Evolutionary conservation across 306 rosid species (phyloP), one percentile per base, ranked within the genome.

Genomic region (Trifolium repens): DNA sequence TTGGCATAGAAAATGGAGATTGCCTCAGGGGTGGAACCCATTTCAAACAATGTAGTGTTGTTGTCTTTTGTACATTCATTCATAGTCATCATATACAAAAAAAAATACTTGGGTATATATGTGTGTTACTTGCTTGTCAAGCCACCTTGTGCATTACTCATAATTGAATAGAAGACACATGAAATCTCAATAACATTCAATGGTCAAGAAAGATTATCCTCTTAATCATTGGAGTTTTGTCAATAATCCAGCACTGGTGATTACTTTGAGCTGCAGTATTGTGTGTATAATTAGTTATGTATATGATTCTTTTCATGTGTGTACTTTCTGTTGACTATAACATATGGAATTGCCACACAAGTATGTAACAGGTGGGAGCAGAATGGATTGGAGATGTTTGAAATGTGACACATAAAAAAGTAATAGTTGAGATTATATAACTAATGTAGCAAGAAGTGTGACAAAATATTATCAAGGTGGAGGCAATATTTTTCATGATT

Each of bases 1-100:
- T 83, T 96, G 99, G 99, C 99, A 96, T 75, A 86, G 92, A 77
- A 92, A 88, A 77, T 96, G 99, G 99, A 86, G 75, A 83, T 86
- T 96, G 73, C 97, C 99, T 79, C 83, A 75, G 78, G 43, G 92
- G 5, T 89, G 88, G 91, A 87, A 64, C 58, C 76, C 54, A 26
- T 82, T 67, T 47, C 74, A 84, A 80, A 82, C 75, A 80, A 81
- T 72, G 46, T 72, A 78, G 69, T 17, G 40, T 76, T 59, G 66
- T 32, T 61, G 67, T 61, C 7, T 53, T 37, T 76, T 80, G 69
- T 67, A 70, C 73, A 82, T 76, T 69, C 75, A 69, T 19, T 58
- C 37, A 24, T 26, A 79, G 64, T 74, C 69, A 84, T 78, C 71
- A 84, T 81, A 82, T 57, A 53, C 72, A 76, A 85, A 55, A 68